Evolutionary conservation across 2,329 filamentous ascomycete species (phyloP).

Genomic region (Raffaelea arxii): DNA sequence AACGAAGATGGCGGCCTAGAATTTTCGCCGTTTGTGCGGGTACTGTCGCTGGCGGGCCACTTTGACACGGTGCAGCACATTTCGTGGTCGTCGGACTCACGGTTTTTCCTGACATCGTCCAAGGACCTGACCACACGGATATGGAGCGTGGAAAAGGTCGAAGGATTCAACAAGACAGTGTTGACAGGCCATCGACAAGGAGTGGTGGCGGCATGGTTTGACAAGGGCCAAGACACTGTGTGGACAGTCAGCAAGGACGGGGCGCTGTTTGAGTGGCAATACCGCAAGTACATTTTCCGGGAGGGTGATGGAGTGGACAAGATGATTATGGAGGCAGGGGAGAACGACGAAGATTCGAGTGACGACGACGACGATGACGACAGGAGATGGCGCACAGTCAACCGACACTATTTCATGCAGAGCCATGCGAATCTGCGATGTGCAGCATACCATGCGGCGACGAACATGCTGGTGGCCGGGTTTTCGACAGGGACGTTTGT

Average conservation of each 20-base stretch:
- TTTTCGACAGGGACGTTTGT: constrained; percentile 94
- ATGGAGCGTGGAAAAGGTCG: constrained; percentile 85
- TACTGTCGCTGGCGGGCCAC: constrained; percentile 78
- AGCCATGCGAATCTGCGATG: constrained; percentile 79
- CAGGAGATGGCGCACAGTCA: constrained; percentile 82
- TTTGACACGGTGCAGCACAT: constrained; percentile 80
- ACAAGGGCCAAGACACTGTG: constrained; percentile 85
- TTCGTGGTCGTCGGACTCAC: constrained; percentile 91
- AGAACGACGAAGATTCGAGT: constrained; percentile 51
- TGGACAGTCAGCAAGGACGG: constrained; percentile 96
- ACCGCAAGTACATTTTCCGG: constrained; percentile 40
- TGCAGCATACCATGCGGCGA: constrained; percentile 76
- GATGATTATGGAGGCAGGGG: constrained; percentile 33
- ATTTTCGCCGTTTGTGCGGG: constrained; percentile 87
- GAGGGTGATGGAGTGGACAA: constrained; percentile 29
- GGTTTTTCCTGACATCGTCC: constrained; percentile 87
- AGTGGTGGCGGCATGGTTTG: constrained; percentile 95
- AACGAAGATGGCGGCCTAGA: constrained; percentile 74
- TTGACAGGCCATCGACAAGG: constrained; percentile 84
- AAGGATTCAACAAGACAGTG: constrained; percentile 82
- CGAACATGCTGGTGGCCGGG: constrained; percentile 88
- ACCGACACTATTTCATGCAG: constrained; percentile 90
- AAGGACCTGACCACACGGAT: constrained; percentile 89
- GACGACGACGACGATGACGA: constrained; percentile 52
- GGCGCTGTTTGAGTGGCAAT: constrained; percentile 92